Evolutionary conservation across 495 filamentous ascomycete species (phyloP).

Genomic region (Hypoxylon perforatum): DNA sequence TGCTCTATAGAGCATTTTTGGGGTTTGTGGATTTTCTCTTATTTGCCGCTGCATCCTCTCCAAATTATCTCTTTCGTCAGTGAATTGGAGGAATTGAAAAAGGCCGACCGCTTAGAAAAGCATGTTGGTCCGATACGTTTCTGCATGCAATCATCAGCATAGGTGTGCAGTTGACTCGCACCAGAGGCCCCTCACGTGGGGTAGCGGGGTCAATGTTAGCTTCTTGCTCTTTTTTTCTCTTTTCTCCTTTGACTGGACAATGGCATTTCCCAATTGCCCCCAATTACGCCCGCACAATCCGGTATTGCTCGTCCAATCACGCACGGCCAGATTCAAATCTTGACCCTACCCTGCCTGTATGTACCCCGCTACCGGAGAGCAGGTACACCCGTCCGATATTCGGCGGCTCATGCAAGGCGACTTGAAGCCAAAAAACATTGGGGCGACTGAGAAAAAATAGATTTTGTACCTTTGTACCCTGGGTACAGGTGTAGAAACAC

Average conservation of each 20-base stretch:
- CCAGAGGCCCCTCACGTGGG: conserved; percentile 41
- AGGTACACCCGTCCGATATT: conserved; percentile 38
- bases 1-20: conserved; percentile 6
- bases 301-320: conserved; percentile 27
- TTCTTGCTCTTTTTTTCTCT: background rate
- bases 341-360: conserved; percentile 11
- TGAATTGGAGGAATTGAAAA: conserved; percentile 4
- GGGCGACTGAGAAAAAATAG: conserved; percentile 8
- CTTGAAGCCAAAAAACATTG: too few relatives aligned
- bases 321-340: conserved; percentile 32
- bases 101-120: conserved; percentile 3
- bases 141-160: conserved; percentile 39
- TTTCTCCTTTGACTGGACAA: background rate
- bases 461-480: conserved; percentile 11
- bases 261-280: conserved; percentile 25
- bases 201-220: conserved; percentile 39
- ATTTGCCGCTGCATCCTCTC: conserved; percentile 28
- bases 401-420: conserved; percentile 23
- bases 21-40: background rate
- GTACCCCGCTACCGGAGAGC: conserved; percentile 42
- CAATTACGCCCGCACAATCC: conserved; percentile 26
- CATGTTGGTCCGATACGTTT: conserved; percentile 14
- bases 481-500: conserved; percentile 14
- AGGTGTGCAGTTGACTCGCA: conserved; percentile 42
- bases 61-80: background rate